Conservation (phyloP, 495 filamentous ascomycete genomes). For the Neurospora cerealis region DNA sequence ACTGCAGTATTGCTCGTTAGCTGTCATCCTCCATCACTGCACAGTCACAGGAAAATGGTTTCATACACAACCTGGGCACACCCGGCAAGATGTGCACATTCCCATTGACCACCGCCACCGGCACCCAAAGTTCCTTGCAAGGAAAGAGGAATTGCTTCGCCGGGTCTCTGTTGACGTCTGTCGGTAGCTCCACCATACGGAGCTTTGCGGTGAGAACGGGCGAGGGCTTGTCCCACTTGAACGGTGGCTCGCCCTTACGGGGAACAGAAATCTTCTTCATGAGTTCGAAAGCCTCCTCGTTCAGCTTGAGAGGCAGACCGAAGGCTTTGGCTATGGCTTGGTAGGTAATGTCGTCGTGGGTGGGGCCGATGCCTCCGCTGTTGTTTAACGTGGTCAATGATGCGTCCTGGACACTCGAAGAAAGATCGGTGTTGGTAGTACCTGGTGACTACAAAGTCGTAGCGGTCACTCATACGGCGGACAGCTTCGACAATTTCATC, state of each 20-base stretch:
- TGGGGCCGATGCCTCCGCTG: conserved; percentile 89
- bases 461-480: conserved; percentile 71
- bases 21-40: too few species aligned
- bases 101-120: conserved; percentile 74
- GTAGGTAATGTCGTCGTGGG: conserved; percentile 97
- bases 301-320: conserved; percentile 59
- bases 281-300: conserved; percentile 60
- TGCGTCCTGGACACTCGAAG: neutral
- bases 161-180: conserved; percentile 49
- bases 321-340: conserved; percentile 88
- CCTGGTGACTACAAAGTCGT: conserved; percentile 88
- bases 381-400: neutral
- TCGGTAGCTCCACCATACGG: conserved; percentile 82
- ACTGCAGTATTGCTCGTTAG: conserved; percentile 38
- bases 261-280: conserved; percentile 76
- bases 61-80: conserved; percentile 70
- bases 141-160: conserved; percentile 67
- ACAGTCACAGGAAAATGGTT: too few species aligned
- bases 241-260: conserved; percentile 60
- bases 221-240: conserved; percentile 77
- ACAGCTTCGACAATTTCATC: conserved; percentile 82
- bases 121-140: conserved; percentile 80
- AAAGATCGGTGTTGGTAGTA: conserved; percentile 4
- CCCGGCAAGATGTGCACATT: conserved; percentile 93
- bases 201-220: conserved; percentile 68